phyloP scores from a whole-genome alignment of 805 yeast genomes.

The Aciculoconidium aculeatum region DNA sequence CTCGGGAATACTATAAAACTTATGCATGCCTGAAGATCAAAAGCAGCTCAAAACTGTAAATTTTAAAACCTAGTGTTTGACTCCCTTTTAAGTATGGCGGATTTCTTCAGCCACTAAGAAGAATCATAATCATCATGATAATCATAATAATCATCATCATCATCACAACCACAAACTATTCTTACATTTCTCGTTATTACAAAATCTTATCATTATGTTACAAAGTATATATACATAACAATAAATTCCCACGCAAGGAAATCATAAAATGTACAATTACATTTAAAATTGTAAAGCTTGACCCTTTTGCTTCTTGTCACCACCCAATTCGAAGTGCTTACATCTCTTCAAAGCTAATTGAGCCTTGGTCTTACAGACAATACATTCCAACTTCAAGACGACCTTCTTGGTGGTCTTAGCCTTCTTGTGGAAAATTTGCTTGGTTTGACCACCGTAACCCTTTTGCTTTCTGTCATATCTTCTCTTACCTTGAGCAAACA shows the following conservation, averaged over 20 bases:
- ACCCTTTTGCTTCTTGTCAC: constrained; percentile 99
- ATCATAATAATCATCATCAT: no score
- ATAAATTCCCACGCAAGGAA: no score
- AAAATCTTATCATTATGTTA: no score
- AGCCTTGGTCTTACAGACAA: constrained; percentile 96
- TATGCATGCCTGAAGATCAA: no score
- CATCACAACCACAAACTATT: no score
- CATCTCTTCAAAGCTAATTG: constrained; percentile 98
- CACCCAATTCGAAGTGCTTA: constrained; percentile 99
- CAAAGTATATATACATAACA: constrained; percentile 3
- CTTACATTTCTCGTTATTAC: no score
- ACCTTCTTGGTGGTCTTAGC: constrained; percentile 99
- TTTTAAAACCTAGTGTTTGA: no score
- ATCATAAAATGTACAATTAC: constrained; percentile 3
- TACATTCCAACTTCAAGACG: constrained; percentile 98
- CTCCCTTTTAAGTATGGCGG: no score
- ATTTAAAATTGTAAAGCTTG: constrained; percentile 97
- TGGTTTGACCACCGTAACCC: constrained; percentile 99
- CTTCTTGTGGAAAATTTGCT: constrained; percentile 99
- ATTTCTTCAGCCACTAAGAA: no score
- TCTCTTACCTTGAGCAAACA: constrained; percentile 99
- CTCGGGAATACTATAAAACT: no score
- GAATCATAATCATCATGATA: no score
- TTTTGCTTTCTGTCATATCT: constrained; percentile 99
- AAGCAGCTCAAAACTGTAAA: no score